Base-by-base conservation (phyloP, 1,284 basidiomycete species). In the Heterobasidion occidentale region DNA sequence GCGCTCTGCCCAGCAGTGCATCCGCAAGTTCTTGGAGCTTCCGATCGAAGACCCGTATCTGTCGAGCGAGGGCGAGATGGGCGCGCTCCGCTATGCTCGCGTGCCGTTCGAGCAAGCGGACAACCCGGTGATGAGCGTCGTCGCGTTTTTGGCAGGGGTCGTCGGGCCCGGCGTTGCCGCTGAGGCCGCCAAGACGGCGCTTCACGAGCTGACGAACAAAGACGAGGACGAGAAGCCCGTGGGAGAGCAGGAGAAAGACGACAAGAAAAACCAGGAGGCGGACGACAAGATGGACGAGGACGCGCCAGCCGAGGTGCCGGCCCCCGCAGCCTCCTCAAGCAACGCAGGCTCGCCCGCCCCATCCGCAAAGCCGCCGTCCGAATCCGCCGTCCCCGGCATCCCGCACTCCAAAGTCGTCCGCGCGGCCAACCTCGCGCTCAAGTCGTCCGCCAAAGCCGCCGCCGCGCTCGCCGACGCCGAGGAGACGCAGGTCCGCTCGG, bases 71-170 rank as follows among this genome's bases (percentile, higher is more conserved):
- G 86, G 80, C 12, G 81, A 87, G 55, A 81, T 92, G 67, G 94
- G 94, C 7, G 81, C 90, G 1, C 73, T 98, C 56, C 77, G 89
- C 62, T 94, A 89, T 61, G 83, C 84, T 1, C 74, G 88, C 8
- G 77, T 96, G 58, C 96, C 96, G 0, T 97, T 98, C 68, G 90
- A 94, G 61, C 90, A 94, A 67, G 86, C 91, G 1, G 97, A 98
- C 67, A 99, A 99, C 69, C 96, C 96, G 0, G 94, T 99, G 36
- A 94, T 99, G 94, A 94, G 91, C 70, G 95, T 99, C 27, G 94
- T 99, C 12, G 92, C 96, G 1, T 98, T 98, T 76, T 77, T 99
- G 50, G 94, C 96, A 14, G 90, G 90, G 15, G 93, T 96, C 1
- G 91, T 99, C 7, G 88, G 86, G 15, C 94, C 94, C 0, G 88